Evolutionary conservation across 2,329 filamentous ascomycete species (phyloP), one percentile per base, ranked within the genome.

Genomic region (Fusarium sp.): DNA sequence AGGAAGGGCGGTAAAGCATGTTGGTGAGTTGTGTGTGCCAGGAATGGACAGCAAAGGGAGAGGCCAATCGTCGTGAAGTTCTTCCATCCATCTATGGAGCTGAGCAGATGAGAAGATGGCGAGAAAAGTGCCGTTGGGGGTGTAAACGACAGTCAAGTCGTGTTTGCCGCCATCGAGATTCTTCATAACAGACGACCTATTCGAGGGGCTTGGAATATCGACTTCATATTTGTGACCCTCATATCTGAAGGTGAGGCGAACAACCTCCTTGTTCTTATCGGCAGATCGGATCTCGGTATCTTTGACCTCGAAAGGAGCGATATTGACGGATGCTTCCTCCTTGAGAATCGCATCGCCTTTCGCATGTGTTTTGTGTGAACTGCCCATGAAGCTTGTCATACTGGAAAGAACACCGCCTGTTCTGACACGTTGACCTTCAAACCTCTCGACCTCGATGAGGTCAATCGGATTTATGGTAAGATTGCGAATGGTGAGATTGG

Each of bases 21-120:
- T 97, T 9, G 96, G 93, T 20, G 92, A 93, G 82, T 99, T 98
- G 84, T 99, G 96, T 0, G 96, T 98, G 69, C 96, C 96, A 0
- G 96, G 96, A 68, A 98, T 96, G 52, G 92, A 96, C 52, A 99
- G 88, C 5, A 91, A 87, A 2, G 93, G 92, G 7, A 98, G 84
- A 3, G 93, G 90, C 54, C 89, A 91, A 22, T 89, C 86, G 75
- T 94, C 88, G 65, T 86, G 84, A 44, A 98, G 85, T 66, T 90
- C 86, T 60, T 85, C 81, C 94, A 98, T 98, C 96, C 96, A 97
- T 56, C 85, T 82, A 67, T 89, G 78, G 52, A 94, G 86, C 57
- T 89, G 86, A 18, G 90, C 86, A 8, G 90, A 94, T 67, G 90
- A 93, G 81, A 91, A 90, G 65, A 98, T 84, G 43, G 88, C 81